These are phyloP conservation scores for Myrica gale DNA, from an alignment of 306 rosid species.

Conservation along the genomic window DNA sequence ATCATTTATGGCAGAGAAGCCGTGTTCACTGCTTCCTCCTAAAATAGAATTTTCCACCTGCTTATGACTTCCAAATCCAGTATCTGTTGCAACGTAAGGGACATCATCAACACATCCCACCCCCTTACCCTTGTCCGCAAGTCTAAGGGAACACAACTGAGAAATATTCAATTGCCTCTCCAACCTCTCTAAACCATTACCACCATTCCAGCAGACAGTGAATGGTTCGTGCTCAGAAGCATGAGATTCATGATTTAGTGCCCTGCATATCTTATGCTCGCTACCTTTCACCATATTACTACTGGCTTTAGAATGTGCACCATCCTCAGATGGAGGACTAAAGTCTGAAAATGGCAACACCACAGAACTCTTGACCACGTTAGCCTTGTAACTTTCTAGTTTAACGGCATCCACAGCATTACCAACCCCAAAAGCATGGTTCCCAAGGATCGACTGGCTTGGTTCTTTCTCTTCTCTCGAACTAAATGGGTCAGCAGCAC, in stretches of 20 bases:
- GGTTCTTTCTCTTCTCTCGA: slow-evolving; percentile 31
- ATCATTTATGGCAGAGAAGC: slow-evolving; percentile 27
- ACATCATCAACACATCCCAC: slow-evolving; percentile 29
- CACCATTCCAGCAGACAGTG: slow-evolving; percentile 24
- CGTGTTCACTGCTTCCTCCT: slow-evolving; percentile 26
- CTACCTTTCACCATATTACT: slow-evolving; percentile 25
- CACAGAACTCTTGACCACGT: slow-evolving; percentile 32
- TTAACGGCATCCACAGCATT: slow-evolving; percentile 32
- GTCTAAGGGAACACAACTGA: slow-evolving; percentile 23
- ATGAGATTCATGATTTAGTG: slow-evolving; percentile 34
- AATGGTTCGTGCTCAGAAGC: slow-evolving; percentile 31
- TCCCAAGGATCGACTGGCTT: slow-evolving; percentile 35
- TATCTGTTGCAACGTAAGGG: slow-evolving; percentile 26
- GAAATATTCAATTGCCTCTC: slow-evolving; percentile 39
- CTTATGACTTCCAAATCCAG: slow-evolving; percentile 32
- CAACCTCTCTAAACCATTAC: slow-evolving; percentile 31
- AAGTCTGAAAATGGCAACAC: slow-evolving; percentile 34
- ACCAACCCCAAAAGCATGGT: slow-evolving; percentile 34
- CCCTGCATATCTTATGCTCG: slow-evolving; percentile 28
- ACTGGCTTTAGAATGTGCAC: slow-evolving; percentile 17
- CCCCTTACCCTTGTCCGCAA: slow-evolving; percentile 37
- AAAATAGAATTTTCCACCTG: slow-evolving; percentile 31
- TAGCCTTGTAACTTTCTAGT: slow-evolving; percentile 25
- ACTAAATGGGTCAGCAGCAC: slow-evolving; percentile 30
- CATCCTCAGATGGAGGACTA: slow-evolving; percentile 21